A percentile compares a stretch with the other conserved stretches of the same genome.
Conservation (phyloP, 768 basidiomycete species). For the Amanita brunnescens region DNA sequence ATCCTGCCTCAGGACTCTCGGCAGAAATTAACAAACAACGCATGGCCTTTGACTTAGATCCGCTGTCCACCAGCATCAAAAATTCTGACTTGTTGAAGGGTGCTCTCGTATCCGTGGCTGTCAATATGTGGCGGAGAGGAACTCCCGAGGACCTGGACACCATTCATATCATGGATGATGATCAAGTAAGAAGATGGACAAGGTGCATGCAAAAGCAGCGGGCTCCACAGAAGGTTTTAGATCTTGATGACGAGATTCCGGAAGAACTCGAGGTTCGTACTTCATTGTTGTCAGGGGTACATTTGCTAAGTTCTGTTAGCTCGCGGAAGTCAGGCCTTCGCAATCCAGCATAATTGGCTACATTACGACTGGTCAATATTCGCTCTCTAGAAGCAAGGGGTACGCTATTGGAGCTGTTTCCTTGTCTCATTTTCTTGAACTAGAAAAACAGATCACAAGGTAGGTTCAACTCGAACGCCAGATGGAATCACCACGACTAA, state of each 20-base stretch:
- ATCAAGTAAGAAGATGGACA: conserved; percentile 42
- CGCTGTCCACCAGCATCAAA: conserved; percentile 23
- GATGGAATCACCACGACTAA: background rate
- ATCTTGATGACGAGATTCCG: conserved; percentile 18
- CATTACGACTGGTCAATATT: conserved; percentile 77
- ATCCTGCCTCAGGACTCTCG: conserved; percentile 36
- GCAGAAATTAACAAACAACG: conserved; percentile 53
- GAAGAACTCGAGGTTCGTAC: conserved; percentile 21
- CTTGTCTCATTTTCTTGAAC: conserved; percentile 39
- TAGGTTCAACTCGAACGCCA: conserved; percentile 10
- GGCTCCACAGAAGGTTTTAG: background rate
- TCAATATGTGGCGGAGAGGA: conserved; percentile 59
- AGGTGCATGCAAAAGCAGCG: conserved; percentile 17
- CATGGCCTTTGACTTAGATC: conserved; percentile 38
- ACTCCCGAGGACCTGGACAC: conserved; percentile 66
- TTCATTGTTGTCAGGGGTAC: background rate
- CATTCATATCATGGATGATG: conserved; percentile 57
- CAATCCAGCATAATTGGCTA: conserved; percentile 60
- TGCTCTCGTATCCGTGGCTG: conserved; percentile 60
- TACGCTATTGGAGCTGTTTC: conserved; percentile 72
- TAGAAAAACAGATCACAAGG: conserved; percentile 41
- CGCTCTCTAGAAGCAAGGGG: conserved; percentile 69
- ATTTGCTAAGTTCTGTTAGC: conserved; percentile 22
- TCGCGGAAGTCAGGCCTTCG: conserved; percentile 34
- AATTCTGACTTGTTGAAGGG: conserved; percentile 41